Evolutionary conservation across 2,329 filamentous ascomycete genomes (phyloP), one percentile per base, ranked within the genome.

Genomic region (Aspergillus ibericus): DNA sequence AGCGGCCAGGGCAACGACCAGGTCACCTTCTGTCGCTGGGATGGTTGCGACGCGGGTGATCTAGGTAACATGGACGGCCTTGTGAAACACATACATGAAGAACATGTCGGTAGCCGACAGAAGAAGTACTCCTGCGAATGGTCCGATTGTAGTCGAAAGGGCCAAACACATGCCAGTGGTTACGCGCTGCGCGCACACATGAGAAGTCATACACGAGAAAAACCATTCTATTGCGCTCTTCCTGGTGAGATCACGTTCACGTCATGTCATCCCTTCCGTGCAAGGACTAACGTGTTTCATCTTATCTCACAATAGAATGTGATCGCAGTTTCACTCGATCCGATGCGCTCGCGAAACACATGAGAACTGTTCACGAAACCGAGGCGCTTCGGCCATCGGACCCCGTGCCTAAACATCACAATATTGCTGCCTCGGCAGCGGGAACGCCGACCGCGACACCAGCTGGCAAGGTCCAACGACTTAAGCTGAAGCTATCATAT

Each of bases 71-170:
- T 93, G 90, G 90, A 95, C 75, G 85, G 81, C 63, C 77, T 95
- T 44, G 90, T 95, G 42, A 85, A 90, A 67, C 90, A 95, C 70
- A 90, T 95, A 59, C 93, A 98, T 77, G 89, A 92, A 70, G 91
- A 93, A 59, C 95, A 99, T 76, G 96, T 98, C 70, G 92, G 95
- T 71, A 91, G 88, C 61, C 86, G 93, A 55, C 91, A 95, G 78
- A 96, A 96, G 78, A 96, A 95, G 75, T 98, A 98, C 74, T 92
- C 91, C n/a, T 99, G 95, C 77, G 93, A 98, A 77, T 99, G 95
- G 95, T 86, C 85, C 59, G 93, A 93, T 65, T 99, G 95, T 74
- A 84, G 83, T 54, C 81, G 93, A 61, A 98, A 96, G 79, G 92
- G 92, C 59, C 87, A 95, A 76, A 88, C 91, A 16, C 95, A 99